Percentiles rank a stretch among this genome's conserved stretches.
Conservation (phyloP, 257 asterid genomes). For the Parsonsia alboflavescens region DNA sequence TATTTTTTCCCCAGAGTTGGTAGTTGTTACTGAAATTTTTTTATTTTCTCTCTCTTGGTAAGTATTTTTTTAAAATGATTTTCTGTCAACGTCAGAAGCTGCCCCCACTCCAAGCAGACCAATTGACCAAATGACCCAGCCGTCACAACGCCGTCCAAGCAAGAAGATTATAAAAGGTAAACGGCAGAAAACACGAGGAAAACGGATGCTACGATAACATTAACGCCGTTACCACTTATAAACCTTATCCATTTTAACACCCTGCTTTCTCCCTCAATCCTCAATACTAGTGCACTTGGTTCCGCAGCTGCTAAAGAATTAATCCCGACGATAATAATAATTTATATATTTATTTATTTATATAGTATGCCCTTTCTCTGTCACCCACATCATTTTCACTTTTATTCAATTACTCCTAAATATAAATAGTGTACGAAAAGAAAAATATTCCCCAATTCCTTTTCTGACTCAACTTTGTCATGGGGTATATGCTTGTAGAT, state of each 20-base stretch:
- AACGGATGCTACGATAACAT: neutral
- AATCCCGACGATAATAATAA: neutral
- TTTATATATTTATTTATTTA: neutral
- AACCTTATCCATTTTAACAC: slow-evolving; percentile 4
- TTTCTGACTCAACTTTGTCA: neutral
- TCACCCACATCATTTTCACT: neutral
- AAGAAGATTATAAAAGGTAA: slow-evolving; percentile 17
- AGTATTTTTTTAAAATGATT: neutral
- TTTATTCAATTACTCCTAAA: neutral
- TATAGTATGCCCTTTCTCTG: too few relatives aligned
- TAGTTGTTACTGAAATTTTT: too few relatives aligned
- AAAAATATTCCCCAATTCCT: neutral
- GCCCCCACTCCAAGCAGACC: slow-evolving; percentile 30
- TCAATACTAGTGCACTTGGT: too few relatives aligned
- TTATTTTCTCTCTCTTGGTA: too few relatives aligned
- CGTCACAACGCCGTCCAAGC: slow-evolving; percentile 15
- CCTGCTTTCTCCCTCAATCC: too few relatives aligned
- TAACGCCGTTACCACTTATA: neutral
- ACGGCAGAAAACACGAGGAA: neutral
- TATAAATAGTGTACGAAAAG: neutral
- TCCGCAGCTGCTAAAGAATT: neutral
- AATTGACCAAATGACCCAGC: slow-evolving; percentile 30
- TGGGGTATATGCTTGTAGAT: neutral
- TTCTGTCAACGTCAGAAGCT: slow-evolving; percentile 23
- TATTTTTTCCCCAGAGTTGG: too few relatives aligned